These are phyloP conservation scores for Pythium phragmiticola DNA, from an alignment of 352 stramenopile species.

Conservation along the genomic window DNA sequence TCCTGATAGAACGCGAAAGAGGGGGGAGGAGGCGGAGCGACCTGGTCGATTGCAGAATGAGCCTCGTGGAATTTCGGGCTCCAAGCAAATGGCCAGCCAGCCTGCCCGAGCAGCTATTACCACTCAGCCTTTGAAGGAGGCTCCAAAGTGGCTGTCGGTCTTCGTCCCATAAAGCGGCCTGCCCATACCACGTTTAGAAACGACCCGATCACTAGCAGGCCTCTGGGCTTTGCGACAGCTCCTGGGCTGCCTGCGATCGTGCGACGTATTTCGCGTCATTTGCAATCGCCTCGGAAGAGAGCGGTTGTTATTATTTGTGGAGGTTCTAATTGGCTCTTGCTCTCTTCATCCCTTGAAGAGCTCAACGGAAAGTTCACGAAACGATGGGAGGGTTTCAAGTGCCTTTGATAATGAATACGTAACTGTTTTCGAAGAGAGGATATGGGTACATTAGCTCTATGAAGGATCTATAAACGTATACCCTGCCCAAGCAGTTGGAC, in stretches of 20 bases:
- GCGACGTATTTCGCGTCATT: neutral
- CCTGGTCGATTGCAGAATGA: conserved; percentile 18
- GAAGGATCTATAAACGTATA: neutral
- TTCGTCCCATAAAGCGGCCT: neutral
- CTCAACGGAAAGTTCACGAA: conserved; percentile 3
- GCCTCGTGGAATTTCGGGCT: neutral
- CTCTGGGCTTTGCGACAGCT: neutral
- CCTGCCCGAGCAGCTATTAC: neutral
- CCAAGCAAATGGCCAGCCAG: neutral
- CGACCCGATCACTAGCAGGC: neutral
- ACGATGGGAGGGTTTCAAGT: neutral
- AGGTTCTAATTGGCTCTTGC: neutral
- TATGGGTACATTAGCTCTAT: neutral
- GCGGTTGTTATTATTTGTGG: neutral
- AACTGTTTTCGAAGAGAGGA: neutral
- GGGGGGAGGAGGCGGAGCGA: neutral
- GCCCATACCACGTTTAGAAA: conserved; percentile 1
- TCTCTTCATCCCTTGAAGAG: neutral
- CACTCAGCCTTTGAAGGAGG: neutral
- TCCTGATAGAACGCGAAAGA: neutral
- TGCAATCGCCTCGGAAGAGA: neutral
- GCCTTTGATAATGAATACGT: neutral
- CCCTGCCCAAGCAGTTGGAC: neutral
- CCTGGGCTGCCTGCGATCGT: neutral
- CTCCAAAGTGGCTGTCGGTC: too few species aligned